Percentiles rank a stretch among this genome's conserved stretches.
Conservation (phyloP, 257 asterid species). For the Osmanthus fragrans region DNA sequence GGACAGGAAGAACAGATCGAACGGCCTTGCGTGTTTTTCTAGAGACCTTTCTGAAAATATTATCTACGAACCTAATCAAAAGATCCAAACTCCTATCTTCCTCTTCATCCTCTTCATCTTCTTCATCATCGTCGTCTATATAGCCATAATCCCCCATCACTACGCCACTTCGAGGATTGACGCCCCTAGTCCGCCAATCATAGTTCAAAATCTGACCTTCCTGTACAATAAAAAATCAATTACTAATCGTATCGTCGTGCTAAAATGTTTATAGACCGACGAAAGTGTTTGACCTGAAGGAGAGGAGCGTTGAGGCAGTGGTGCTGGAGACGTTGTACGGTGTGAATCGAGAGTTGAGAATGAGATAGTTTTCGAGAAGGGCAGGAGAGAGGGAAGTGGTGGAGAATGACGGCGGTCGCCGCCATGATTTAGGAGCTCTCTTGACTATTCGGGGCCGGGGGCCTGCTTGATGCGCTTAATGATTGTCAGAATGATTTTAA, state of each 20-base stretch:
- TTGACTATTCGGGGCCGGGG: no score
- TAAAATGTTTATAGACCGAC: neutral
- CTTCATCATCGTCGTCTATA: slow-evolving; percentile 62
- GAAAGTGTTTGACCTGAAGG: slow-evolving; percentile 29
- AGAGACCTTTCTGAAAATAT: slow-evolving; percentile 77
- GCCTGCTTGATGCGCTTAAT: neutral
- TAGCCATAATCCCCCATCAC: slow-evolving; percentile 53
- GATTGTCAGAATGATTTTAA: neutral
- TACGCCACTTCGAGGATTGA: slow-evolving; percentile 41
- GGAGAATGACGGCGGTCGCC: slow-evolving; percentile 42
- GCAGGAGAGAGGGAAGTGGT: slow-evolving; percentile 21
- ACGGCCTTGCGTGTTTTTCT: slow-evolving; percentile 84
- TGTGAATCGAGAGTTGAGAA: slow-evolving; percentile 17
- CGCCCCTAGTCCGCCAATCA: slow-evolving; percentile 47
- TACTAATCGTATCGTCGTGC: neutral
- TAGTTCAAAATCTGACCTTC: slow-evolving; percentile 33
- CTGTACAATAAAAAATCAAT: slow-evolving; percentile 29
- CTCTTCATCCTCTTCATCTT: slow-evolving; percentile 70
- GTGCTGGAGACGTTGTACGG: slow-evolving; percentile 23
- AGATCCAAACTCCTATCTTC: slow-evolving; percentile 92
- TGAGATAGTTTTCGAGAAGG: slow-evolving; percentile 8
- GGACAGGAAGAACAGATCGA: slow-evolving; percentile 79
- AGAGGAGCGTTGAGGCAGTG: slow-evolving; percentile 16
- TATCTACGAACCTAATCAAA: slow-evolving; percentile 76
- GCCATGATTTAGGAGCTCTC: slow-evolving; percentile 36